A percentile compares a stretch with the other conserved stretches of the same genome.
Evolutionary conservation across 2,329 filamentous ascomycete genomes (phyloP).

Genomic region (Nigrospora sphaerica): DNA sequence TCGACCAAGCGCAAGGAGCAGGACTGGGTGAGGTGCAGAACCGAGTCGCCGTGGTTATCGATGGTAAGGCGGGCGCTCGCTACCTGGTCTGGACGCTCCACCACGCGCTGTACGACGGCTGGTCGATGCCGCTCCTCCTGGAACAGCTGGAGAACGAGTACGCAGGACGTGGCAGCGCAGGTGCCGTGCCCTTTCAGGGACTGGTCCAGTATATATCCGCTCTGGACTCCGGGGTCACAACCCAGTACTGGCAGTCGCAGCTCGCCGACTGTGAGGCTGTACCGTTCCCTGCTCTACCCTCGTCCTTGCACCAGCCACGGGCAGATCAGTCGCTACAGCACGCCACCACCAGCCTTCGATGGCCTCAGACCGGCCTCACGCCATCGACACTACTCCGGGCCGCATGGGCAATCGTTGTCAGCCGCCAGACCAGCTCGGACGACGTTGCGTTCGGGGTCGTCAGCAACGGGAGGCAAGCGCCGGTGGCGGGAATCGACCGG

Average conservation of each 20-base stretch:
- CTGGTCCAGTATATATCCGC: background rate
- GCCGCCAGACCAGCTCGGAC: background rate
- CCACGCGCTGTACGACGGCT: constrained; percentile 1
- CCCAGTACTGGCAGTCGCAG: background rate
- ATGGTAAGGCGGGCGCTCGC: background rate
- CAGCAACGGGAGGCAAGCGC: background rate
- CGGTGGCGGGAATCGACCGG: background rate
- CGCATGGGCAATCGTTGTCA: background rate
- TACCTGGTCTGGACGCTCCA: background rate
- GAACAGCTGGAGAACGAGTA: background rate
- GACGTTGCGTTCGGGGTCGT: background rate
- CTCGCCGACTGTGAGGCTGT: background rate
- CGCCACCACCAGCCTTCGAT: too few species aligned
- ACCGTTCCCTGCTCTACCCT: background rate
- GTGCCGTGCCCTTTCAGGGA: background rate
- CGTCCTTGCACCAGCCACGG: background rate
- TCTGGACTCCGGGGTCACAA: background rate
- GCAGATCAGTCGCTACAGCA: background rate
- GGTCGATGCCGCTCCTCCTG: background rate
- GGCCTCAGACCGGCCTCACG: too few species aligned
- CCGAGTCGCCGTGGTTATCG: constrained; percentile 5
- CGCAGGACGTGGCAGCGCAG: background rate
- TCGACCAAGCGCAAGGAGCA: constrained; percentile 27
- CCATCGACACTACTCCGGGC: background rate
- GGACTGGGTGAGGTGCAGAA: constrained; percentile 14